These are phyloP conservation scores for Eleusine coracana DNA, from an alignment of 176 grass and related monocot genomes.

Conservation along the genomic window DNA sequence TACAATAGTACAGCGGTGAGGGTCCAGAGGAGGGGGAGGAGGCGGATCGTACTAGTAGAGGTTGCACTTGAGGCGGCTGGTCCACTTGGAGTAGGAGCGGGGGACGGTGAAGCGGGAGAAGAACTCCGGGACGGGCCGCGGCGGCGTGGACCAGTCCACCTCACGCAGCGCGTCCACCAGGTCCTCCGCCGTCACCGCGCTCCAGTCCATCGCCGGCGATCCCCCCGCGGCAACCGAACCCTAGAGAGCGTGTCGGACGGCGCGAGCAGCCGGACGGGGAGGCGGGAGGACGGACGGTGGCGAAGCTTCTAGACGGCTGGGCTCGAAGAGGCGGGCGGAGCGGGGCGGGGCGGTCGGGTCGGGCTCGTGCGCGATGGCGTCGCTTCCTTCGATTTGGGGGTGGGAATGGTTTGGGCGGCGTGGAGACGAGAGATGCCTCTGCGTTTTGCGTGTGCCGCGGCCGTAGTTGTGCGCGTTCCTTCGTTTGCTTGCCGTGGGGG, in stretches of 20 bases:
- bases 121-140: slow-evolving; percentile 91
- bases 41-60: slow-evolving; percentile 89
- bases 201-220: slow-evolving; percentile 88
- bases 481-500: not conserved
- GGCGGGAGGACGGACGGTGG: not conserved
- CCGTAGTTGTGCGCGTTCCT: not conserved
- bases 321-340: not conserved
- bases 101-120: slow-evolving; percentile 97
- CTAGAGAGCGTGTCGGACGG: slow-evolving; percentile 8
- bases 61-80: slow-evolving; percentile 98
- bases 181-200: slow-evolving; percentile 95
- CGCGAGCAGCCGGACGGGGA: not conserved
- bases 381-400: slow-evolving; percentile 11
- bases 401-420: slow-evolving; percentile 21
- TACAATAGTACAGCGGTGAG: not conserved
- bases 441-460: slow-evolving; percentile 12
- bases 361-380: slow-evolving; percentile 3
- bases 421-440: not conserved
- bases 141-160: slow-evolving; percentile 96
- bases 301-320: slow-evolving; percentile 11
- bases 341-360: not conserved
- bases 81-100: slow-evolving; percentile 98
- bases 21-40: slow-evolving; percentile 3
- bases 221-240: slow-evolving; percentile 28
- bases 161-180: slow-evolving; percentile 93